Evolutionary conservation across 495 filamentous ascomycete genomes (phyloP), one percentile per base, ranked within the genome.

Genomic region (Xylaria grammica): DNA sequence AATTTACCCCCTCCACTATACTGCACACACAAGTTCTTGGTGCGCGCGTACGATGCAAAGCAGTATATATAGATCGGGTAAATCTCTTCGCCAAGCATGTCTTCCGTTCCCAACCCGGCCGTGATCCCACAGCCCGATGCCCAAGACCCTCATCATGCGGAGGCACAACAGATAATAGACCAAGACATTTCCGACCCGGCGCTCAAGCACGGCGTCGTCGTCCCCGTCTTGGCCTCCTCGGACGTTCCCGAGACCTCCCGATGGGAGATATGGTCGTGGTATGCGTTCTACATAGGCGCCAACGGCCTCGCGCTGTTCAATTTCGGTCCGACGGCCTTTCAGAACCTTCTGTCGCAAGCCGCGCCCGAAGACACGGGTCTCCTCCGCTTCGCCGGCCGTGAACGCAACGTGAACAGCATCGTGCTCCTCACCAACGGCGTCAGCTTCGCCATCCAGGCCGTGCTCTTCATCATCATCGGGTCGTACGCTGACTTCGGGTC

Each of bases 301-400:
- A 89, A 89, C 73, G 87, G 87, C 7, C 71, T 90, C 36, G 82
- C 86, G 2, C 76, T 90, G 8, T 90, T 89, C 80, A 90, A 90
- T 68, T 90, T 89, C 67, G 87, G 84, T 4, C 87, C 87, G 8
- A 89, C 87, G 3, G 85, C 85, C 24, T 88, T 87, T 57, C 87
- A 90, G 64, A 89, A 89, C 62, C 72, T 89, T 24, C 69, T 90
- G 4, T 84, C 74, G 44, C 82, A 88, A 74, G 85, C 85, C 8
- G 85, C 84, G 1, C 81, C 81, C 15, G 44, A 1, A 2, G 74
- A 82, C 49, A 73, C 76, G 38, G 81, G 73, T 1, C 72, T 80
- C 3, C 74, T 89, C 24, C 32, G 65, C 0, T 89, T 89, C 60
- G 79, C 78, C 0, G 86, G 85, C 11, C 70, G 69, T 19, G 53